Evolutionary conservation across 345 rosid species (phyloP).

Genomic region (Populus nigra): DNA sequence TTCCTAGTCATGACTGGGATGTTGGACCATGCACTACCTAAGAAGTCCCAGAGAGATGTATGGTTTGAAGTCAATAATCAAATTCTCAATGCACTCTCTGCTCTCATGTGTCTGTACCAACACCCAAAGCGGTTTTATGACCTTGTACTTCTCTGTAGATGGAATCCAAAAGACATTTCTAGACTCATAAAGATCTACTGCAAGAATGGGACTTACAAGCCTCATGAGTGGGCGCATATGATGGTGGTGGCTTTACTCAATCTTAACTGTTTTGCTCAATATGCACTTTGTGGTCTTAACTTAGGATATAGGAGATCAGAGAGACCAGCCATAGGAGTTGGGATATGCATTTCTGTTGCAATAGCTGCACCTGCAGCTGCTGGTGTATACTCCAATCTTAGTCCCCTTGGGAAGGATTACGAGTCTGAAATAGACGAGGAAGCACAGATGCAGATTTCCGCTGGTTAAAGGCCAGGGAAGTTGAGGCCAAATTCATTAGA

Average conservation of each 20-base stretch:
- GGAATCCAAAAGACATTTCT: slow-evolving; percentile 61
- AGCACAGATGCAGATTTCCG: slow-evolving; percentile 39
- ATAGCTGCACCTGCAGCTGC: slow-evolving; percentile 90
- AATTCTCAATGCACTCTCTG: slow-evolving; percentile 82
- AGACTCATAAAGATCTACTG: slow-evolving; percentile 76
- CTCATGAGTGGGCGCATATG: slow-evolving; percentile 86
- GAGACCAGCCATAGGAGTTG: slow-evolving; percentile 86
- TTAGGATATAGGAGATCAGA: slow-evolving; percentile 75
- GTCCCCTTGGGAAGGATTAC: slow-evolving; percentile 90
- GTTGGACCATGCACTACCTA: slow-evolving; percentile 65
- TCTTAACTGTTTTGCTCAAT: slow-evolving; percentile 90
- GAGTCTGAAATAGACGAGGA: slow-evolving; percentile 59
- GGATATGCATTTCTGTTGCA: slow-evolving; percentile 70
- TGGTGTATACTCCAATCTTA: slow-evolving; percentile 65
- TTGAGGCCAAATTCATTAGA: slow-evolving; percentile 16
- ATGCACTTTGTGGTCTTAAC: slow-evolving; percentile 88
- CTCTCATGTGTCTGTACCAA: slow-evolving; percentile 90
- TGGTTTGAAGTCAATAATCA: slow-evolving; percentile 98
- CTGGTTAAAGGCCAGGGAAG: slow-evolving; percentile 27
- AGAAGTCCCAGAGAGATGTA: slow-evolving; percentile 63
- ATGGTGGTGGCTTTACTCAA: slow-evolving; percentile 76
- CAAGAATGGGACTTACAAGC: slow-evolving; percentile 83
- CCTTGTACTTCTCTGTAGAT: slow-evolving; percentile 75
- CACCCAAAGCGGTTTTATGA: slow-evolving; percentile 90
- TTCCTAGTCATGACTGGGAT: slow-evolving; percentile 97